A percentile compares a stretch with the other conserved stretches of the same genome.
These are phyloP conservation scores for Colletotrichum chrysophilum DNA, from an alignment of 2,329 filamentous ascomycete species.

Conservation along the genomic window DNA sequence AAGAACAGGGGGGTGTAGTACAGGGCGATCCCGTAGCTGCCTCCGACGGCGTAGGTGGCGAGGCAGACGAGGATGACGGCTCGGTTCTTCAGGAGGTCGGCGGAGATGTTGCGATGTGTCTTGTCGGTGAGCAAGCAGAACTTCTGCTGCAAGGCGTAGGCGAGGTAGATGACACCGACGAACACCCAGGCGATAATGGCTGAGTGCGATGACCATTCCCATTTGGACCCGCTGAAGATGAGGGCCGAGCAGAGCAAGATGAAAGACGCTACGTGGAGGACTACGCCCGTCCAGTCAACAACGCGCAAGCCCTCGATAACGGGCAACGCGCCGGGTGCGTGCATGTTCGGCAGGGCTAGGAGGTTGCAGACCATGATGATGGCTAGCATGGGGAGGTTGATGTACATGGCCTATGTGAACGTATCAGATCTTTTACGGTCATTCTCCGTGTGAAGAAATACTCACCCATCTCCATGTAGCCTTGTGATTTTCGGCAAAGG, in stretches of 20 bases:
- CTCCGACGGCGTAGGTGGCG: constrained; percentile 37
- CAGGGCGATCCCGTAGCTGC: constrained; percentile 42
- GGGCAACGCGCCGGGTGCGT: constrained; percentile 24
- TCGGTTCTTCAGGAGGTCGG: constrained; percentile 40
- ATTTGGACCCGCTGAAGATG: constrained; percentile 55
- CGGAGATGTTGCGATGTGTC: constrained; percentile 48
- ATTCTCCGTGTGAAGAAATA: not conserved
- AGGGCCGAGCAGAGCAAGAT: constrained; percentile 50
- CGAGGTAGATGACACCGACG: constrained; percentile 45
- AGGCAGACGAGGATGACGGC: constrained; percentile 48
- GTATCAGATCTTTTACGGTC: not conserved
- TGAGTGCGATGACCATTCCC: constrained; percentile 48
- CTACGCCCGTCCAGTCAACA: constrained; percentile 34
- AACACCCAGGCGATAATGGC: constrained; percentile 53
- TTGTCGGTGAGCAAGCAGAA: constrained; percentile 48
- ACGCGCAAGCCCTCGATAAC: constrained; percentile 24
- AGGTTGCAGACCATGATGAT: constrained; percentile 45
- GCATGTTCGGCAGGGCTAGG: constrained; percentile 45
- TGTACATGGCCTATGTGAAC: constrained; percentile 46
- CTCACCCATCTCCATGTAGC: constrained; percentile 46
- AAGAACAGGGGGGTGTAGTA: constrained; percentile 63
- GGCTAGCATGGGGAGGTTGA: constrained; percentile 51
- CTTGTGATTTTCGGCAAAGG: constrained; percentile 35
- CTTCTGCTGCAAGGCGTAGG: constrained; percentile 52
- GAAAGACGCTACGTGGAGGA: constrained; percentile 34